phyloP scores from a whole-genome alignment of 306 rosid species.

The Oxytropis ochrocephala region DNA sequence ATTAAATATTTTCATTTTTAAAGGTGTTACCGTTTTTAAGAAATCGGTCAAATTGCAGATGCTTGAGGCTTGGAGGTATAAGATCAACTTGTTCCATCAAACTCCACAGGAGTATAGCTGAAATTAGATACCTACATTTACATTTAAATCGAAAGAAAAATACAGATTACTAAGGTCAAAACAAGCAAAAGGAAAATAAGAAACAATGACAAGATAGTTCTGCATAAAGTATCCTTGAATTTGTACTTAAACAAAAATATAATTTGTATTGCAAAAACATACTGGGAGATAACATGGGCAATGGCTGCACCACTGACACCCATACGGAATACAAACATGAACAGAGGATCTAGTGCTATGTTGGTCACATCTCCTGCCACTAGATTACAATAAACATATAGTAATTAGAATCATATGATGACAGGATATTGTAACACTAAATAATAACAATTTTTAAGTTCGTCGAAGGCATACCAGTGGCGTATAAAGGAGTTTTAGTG shows the following conservation, averaged over 20 bases:
- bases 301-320: conserved; percentile 94
- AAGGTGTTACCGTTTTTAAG: conserved; percentile 54
- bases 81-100: conserved; percentile 59
- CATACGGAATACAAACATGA: conserved; percentile 54
- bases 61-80: conserved; percentile 65
- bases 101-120: conserved; percentile 66
- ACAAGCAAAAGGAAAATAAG: neutral
- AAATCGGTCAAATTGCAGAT: conserved; percentile 65
- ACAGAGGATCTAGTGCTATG: conserved; percentile 75
- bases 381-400: conserved; percentile 26
- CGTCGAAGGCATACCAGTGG: conserved; percentile 52
- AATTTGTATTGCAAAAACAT: conserved; percentile 23
- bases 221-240: neutral
- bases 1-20: too few relatives aligned
- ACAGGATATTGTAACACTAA: neutral
- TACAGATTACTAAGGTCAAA: neutral
- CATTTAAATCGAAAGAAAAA: conserved; percentile 3
- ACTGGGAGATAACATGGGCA: conserved; percentile 97
- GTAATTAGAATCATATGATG: conserved; percentile 13
- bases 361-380: conserved; percentile 88
- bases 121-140: conserved; percentile 56
- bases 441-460: neutral
- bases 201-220: neutral
- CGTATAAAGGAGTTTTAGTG: conserved; percentile 86
- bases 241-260: neutral